These are phyloP conservation scores for Lactarius akahatsu DNA, from an alignment of 768 basidiomycete species.

Conservation along the genomic window DNA sequence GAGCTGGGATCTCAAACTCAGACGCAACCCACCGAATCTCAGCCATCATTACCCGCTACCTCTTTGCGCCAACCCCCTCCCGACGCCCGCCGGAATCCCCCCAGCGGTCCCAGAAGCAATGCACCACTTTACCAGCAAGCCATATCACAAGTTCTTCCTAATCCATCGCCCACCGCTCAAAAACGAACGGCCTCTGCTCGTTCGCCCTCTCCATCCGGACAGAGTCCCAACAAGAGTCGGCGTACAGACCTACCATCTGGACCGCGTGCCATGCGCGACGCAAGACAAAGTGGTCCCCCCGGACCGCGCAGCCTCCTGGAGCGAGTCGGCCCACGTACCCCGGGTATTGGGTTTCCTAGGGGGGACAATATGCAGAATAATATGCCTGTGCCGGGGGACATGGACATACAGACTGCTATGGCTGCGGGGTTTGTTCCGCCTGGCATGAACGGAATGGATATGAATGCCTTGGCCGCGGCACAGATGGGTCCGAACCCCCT, in stretches of 20 bases:
- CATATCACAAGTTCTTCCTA: constrained; percentile 35
- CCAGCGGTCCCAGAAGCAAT: constrained; percentile 51
- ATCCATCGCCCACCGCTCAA: constrained; percentile 28
- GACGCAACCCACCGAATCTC: constrained; percentile 38
- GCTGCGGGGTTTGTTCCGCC: constrained; percentile 35
- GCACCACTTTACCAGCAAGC: constrained; percentile 69
- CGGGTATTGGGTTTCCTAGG: constrained; percentile 13
- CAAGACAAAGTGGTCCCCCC: constrained; percentile 34
- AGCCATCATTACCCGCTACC: constrained; percentile 29
- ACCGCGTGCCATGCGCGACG: constrained; percentile 73
- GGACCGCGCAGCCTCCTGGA: constrained; percentile 72
- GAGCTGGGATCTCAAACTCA: constrained; percentile 25
- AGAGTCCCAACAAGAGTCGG: constrained; percentile 58
- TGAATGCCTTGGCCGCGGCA: constrained; percentile 57
- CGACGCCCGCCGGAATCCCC: constrained; percentile 46
- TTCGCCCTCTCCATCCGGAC: constrained; percentile 32
- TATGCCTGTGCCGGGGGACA: constrained; percentile 53
- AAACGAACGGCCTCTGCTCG: constrained; percentile 33
- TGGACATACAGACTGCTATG: constrained; percentile 50
- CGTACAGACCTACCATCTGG: constrained; percentile 80
- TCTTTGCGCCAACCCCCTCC: constrained; percentile 33
- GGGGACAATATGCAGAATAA: constrained; percentile 76
- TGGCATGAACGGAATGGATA: constrained; percentile 54
- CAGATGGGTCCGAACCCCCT: constrained; percentile 53
- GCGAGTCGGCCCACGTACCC: constrained; percentile 53